These are phyloP conservation scores for Rhodotorula kratochvilovae DNA, from an alignment of 768 basidiomycete species.

Conservation along the genomic window DNA sequence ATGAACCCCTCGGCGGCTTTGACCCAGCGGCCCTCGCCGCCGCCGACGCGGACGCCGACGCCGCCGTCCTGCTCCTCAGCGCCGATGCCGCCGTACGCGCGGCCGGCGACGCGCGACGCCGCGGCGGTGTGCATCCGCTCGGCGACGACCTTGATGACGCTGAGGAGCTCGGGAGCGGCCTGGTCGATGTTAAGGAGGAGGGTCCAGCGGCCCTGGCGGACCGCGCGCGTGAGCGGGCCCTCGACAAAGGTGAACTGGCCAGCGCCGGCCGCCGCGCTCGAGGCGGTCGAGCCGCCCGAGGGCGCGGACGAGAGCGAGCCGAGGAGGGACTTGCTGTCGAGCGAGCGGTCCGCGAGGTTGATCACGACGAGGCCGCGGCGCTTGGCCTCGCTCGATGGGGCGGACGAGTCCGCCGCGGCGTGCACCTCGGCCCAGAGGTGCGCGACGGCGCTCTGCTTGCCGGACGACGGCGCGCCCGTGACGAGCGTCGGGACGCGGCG, in stretches of 20 bases:
- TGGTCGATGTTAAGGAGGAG: constrained; percentile 88
- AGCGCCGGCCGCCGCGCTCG: constrained; percentile 53
- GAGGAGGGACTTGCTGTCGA: constrained; percentile 86
- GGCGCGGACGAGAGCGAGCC: constrained; percentile 89
- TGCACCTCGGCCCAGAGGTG: constrained; percentile 67
- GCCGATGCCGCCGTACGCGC: constrained; percentile 57
- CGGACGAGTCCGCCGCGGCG: constrained; percentile 55
- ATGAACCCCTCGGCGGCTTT: constrained; percentile 74
- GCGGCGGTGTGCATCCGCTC: constrained; percentile 54
- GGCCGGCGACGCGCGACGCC: neutral
- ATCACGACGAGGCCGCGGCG: constrained; percentile 61
- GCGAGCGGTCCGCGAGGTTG: constrained; percentile 87
- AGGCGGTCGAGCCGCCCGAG: constrained; percentile 7
- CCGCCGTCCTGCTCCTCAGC: constrained; percentile 56
- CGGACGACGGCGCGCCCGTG: constrained; percentile 78
- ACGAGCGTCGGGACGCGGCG: constrained; percentile 72
- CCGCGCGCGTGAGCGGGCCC: constrained; percentile 80
- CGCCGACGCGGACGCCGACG: constrained; percentile 56
- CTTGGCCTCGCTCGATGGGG: constrained; percentile 19
- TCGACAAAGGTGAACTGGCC: constrained; percentile 96
- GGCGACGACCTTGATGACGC: constrained; percentile 74
- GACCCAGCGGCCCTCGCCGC: constrained; percentile 65
- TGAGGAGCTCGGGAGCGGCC: constrained; percentile 82
- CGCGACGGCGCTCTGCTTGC: constrained; percentile 73
- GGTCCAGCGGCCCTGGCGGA: constrained; percentile 86